Evolutionary conservation across 2,329 filamentous ascomycete genomes (phyloP).

Genomic region (Fusarium ramigenum): DNA sequence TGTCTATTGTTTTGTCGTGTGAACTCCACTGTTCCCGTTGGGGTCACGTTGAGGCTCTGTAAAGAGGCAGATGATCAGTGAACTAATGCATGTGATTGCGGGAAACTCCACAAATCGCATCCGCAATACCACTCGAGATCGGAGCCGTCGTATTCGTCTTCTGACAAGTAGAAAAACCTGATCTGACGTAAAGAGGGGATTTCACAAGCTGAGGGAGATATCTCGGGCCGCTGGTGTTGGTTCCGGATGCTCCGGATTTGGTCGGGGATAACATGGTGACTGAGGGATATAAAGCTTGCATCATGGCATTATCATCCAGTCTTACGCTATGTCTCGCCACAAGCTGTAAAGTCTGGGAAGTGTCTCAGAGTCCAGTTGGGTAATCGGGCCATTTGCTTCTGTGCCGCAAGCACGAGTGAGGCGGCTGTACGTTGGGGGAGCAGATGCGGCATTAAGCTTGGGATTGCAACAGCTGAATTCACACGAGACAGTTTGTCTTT

Average conservation of each 20-base stretch:
- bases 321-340: background rate
- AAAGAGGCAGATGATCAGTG: background rate
- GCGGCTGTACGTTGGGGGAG: background rate
- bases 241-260: background rate
- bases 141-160: background rate
- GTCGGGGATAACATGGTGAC: background rate
- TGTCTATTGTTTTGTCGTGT: fast-evolving
- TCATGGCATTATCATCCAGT: background rate
- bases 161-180: fast-evolving
- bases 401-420: background rate
- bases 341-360: fast-evolving
- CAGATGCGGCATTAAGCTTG: background rate
- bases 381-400: background rate
- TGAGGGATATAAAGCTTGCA: background rate
- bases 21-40: background rate
- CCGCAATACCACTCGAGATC: background rate
- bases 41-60: background rate
- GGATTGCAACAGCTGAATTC: background rate
- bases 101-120: background rate
- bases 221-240: background rate
- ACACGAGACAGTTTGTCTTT: fast-evolving
- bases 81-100: background rate
- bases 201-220: background rate
- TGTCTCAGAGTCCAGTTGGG: fast-evolving
- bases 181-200: background rate